Base-by-base conservation (phyloP, 2,329 filamentous ascomycete genomes). In the Botrytis pseudocinerea region DNA sequence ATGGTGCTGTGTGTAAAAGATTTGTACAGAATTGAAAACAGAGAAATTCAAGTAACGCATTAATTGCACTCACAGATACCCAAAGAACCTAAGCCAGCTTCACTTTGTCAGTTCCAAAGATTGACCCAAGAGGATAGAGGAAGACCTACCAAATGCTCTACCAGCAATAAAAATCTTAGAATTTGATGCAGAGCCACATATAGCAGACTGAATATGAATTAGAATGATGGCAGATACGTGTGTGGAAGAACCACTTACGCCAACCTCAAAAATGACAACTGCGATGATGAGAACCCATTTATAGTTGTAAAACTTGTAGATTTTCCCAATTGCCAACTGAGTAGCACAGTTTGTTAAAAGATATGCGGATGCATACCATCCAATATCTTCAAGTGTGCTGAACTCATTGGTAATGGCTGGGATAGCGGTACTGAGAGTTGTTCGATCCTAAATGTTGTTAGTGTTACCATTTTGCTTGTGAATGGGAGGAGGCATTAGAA, bases 311-410 rank as follows among this genome's bases (percentile, higher is more conserved):
- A 81, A 78, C 16, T 78, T 81, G 65, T 80, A 81, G 14, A 81
- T 77, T 14, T 79, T 76, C 8, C 80, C 80, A 48, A 77, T 81
- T 28, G 78, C 72, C 28, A 78, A 74, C 71, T 79, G 78, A 44
- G 78, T 77, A 12, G 77, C 75, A 54, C 75, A 78, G 44, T 78
- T 76, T 60, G 82, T 82, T 66, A 84, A 78, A 64, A 83, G 74
- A 73, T 83, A 83, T 16, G 82, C 78, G 73, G 80, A 81, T 2
- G 82, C 83, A 73, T 85, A 85, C 84, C 84, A 86, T 54, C 83
- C 84, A 10, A 86, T 81, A 74, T 85, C 84, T 25, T 80, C 78
- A 4, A 85, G 79, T 32, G 82, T 81, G 63, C 83, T 79, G 76
- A 83, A 82, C 10, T 82, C 77, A 73, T 82, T 78, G 1, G 81